Base-by-base conservation (phyloP, 2,329 filamentous ascomycete genomes). In the Drechslerella coelobrocha region DNA sequence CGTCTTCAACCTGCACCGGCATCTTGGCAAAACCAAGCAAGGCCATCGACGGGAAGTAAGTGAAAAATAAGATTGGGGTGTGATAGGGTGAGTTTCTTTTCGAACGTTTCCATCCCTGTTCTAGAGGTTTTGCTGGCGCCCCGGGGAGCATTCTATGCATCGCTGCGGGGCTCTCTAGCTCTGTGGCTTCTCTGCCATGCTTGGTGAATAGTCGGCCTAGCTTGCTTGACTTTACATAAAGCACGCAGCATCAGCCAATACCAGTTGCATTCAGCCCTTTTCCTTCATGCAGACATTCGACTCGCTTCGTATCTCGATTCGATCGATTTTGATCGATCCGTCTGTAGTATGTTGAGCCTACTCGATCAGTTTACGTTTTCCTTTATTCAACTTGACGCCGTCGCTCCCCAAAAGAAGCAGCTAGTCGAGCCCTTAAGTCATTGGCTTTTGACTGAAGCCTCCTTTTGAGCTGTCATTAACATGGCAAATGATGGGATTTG, bases 1-100 rank as follows among this genome's bases (percentile, higher is more conserved):
- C 37, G 37, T 41, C 9, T 45, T 19, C 14, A 45, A 27, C n/a
- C 43, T 23, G 7, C 55, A n/a, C 34, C 57, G 48, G 51, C 59
- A 55, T 29, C 50, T 54, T 57, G 57, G 52, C 65, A 51, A 37
- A 41, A 54, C 29, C 41, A 45, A 45, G 41, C 14, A 45, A 39
- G 19, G 4, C 14, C 10, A 9, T n/a, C 41, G 17, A 3, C 41
- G 8, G 17, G 5, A 21, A 21, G 14, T 8, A 10, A n/a, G n/a
- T n/a, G 19, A 10, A 45, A 17, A 21, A 5, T 17, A 41, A 41
- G n/a, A 12, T 14, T 14, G n/a, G 29, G 29, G 5, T 19, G n/a
- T 23, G 41, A 45, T 45, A 19, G 41, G 41, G 41, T 45, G 41
- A 45, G 41, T 45, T 45, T 17, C 41, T 23, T 45, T 5, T 21